phyloP scores from a whole-genome alignment of 352 stramenopile species.

The Hyaloperonospora arabidopsidis region DNA sequence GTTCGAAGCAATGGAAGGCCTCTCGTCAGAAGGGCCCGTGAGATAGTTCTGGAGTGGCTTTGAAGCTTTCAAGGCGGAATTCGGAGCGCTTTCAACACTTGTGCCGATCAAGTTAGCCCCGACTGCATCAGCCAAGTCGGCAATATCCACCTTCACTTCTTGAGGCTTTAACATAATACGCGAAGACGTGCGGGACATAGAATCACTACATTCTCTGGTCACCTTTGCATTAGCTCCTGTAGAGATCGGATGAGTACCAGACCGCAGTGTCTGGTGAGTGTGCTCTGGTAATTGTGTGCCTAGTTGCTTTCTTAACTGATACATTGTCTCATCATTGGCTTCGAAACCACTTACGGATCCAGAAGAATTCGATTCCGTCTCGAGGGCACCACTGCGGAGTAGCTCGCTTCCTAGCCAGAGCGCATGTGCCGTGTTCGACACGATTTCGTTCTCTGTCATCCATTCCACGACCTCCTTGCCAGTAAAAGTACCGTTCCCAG shows the following conservation, averaged over 20 bases:
- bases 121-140: conserved; percentile 27
- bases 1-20: conserved; percentile 36
- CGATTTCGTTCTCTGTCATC: conserved; percentile 77
- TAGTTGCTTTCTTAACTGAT: conserved; percentile 33
- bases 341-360: conserved; percentile 26
- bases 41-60: conserved; percentile 21
- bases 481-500: conserved; percentile 42
- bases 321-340: conserved; percentile 28
- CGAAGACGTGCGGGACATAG: conserved; percentile 22
- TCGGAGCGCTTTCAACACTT: conserved; percentile 12
- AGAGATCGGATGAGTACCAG: conserved; percentile 10
- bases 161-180: conserved; percentile 25
- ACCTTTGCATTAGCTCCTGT: conserved; percentile 14
- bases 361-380: conserved; percentile 27
- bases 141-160: conserved; percentile 31
- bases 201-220: conserved; percentile 8
- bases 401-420: conserved; percentile 72
- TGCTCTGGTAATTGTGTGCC: conserved; percentile 21
- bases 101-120: conserved; percentile 22
- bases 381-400: conserved; percentile 48
- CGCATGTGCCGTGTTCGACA: conserved; percentile 58
- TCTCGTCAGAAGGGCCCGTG: conserved; percentile 33
- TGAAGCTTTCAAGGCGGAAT: conserved; percentile 15
- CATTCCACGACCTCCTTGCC: conserved; percentile 55
- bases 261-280: conserved; percentile 20